Evolutionary conservation across 768 basidiomycete genomes (phyloP).

Genomic region (Rickenella mellea): DNA sequence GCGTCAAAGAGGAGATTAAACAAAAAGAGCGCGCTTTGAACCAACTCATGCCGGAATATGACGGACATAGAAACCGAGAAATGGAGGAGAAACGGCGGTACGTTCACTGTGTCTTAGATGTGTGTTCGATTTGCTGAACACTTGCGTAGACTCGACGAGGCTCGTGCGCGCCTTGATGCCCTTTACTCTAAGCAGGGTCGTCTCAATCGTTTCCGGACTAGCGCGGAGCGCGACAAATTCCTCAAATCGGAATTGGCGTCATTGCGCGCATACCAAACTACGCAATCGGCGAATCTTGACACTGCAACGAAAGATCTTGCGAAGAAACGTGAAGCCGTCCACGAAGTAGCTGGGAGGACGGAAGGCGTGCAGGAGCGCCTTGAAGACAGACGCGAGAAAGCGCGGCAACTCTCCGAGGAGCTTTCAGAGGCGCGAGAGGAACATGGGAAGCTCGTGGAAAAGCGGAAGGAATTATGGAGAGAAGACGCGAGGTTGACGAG

Average conservation of each 20-base stretch:
- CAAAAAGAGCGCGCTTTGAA: slow-evolving; percentile 54
- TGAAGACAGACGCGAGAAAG: slow-evolving; percentile 52
- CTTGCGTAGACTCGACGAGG: slow-evolving; percentile 65
- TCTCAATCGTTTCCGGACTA: slow-evolving; percentile 73
- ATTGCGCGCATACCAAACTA: slow-evolving; percentile 49
- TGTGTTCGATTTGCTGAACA: no score
- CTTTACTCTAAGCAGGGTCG: slow-evolving; percentile 90
- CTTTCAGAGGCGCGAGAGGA: slow-evolving; percentile 53
- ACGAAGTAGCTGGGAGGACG: slow-evolving; percentile 51
- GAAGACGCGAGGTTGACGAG: slow-evolving; percentile 86
- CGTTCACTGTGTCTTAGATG: slow-evolving; percentile 3
- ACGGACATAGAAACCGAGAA: slow-evolving; percentile 41
- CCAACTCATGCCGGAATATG: slow-evolving; percentile 65
- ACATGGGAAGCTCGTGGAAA: slow-evolving; percentile 61
- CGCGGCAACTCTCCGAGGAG: slow-evolving; percentile 53
- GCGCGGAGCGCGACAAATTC: slow-evolving; percentile 75
- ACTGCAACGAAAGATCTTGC: slow-evolving; percentile 42
- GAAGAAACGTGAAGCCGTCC: slow-evolving; percentile 35
- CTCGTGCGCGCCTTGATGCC: slow-evolving; percentile 57
- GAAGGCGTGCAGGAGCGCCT: slow-evolving; percentile 46
- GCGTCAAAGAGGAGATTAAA: slow-evolving; percentile 49
- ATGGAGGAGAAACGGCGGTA: slow-evolving; percentile 41
- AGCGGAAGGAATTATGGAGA: slow-evolving; percentile 88
- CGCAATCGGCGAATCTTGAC: slow-evolving; percentile 48
- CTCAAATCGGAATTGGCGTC: slow-evolving; percentile 71